Evolutionary conservation across 345 rosid species (phyloP).

Genomic region (Eucalyptus erythrocorys): DNA sequence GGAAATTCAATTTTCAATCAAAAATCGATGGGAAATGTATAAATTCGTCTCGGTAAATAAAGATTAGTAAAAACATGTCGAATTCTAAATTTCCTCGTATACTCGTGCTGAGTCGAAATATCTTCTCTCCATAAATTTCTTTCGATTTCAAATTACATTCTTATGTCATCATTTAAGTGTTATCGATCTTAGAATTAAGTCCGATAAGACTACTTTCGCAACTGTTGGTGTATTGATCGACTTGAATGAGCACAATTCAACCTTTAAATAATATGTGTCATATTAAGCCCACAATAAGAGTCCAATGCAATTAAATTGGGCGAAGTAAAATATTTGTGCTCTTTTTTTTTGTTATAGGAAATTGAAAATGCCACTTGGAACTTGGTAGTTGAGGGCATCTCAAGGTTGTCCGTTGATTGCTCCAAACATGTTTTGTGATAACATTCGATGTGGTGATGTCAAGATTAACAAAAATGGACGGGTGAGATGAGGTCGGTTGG

Average conservation of each 20-base stretch:
- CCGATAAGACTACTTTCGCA: rapidly evolving
- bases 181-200: rapidly evolving
- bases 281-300: not conserved
- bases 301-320: rapidly evolving
- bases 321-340: not conserved
- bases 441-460: not conserved
- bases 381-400: not conserved
- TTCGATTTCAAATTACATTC: too few species aligned
- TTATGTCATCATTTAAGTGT: rapidly evolving
- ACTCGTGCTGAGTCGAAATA: rapidly evolving
- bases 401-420: not conserved
- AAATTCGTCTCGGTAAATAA: rapidly evolving
- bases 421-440: not conserved
- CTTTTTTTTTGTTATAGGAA: not conserved
- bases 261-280: too few species aligned
- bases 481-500: rapidly evolving
- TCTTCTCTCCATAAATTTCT: too few species aligned
- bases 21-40: not conserved
- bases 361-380: not conserved
- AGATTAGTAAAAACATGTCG: rapidly evolving
- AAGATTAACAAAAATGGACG: not conserved
- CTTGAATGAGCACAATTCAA: not conserved
- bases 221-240: rapidly evolving
- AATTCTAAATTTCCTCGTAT: rapidly evolving
- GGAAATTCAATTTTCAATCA: not conserved